Base-by-base conservation (phyloP, 106 monocot genomes). In the Phalaenopsis aphrodite region DNA sequence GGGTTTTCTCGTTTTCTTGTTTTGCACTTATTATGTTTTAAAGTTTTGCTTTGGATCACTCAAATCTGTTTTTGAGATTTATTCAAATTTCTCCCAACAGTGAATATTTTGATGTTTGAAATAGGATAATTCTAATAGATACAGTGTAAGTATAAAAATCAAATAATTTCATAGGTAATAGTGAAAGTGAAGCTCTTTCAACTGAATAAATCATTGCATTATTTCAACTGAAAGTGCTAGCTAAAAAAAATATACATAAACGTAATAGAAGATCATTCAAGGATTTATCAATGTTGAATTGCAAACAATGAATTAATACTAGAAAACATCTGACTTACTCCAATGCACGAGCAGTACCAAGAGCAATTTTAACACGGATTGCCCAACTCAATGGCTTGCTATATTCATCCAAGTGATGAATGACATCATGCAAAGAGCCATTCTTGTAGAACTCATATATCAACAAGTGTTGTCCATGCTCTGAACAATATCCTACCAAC, bases 401-500 rank as follows among this genome's bases (percentile, higher is more conserved):
- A 77, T 92, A 87, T 79, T 98, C 94, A 84, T 98, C 98, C 68
- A 89, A 89, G 12, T 89, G 71, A 64, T 94, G 90, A 81, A 98
- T 90, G 39, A 91, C 85, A 79, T 98, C 94, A 85, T 92, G 87
- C 45, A 98, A 77, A 24, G 98, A 92, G 2, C 98, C 98, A 81
- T 94, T 94, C 82, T 78, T 85, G 42, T 92, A 86, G 65, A 92
- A 98, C 46, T 92, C 92, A 72, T 94, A 98, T 5, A 91, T 87
- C 75, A 99, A 75, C 77, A 94, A 85, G 69, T 88, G 78, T 47
- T 99, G 94, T 2, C 94, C 93, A 82, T 89, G 85, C 78, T 99
- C 98, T 45, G 87, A 89, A 81, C 94, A 99, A 81, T 94, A 98
- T 39, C 98, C 98, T 8, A 89, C 88, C 52, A 99, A 83, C 82